Base-by-base conservation (phyloP, 2,329 filamentous ascomycete genomes). In the Aspergillus jensenii region DNA sequence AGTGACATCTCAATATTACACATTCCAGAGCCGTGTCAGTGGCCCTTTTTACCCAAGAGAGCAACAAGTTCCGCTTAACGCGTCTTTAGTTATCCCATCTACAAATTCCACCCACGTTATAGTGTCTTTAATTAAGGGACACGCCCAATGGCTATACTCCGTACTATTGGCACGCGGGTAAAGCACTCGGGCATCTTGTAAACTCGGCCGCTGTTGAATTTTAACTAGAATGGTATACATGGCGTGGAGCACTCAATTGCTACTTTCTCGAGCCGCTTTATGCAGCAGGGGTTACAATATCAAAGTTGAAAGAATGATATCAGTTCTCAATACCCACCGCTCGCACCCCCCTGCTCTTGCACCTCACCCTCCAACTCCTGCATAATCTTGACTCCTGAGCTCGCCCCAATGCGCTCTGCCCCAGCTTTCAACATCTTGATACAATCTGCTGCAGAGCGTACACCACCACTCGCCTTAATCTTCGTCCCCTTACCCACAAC, bases 401-500 rank as follows among this genome's bases (percentile, higher is more conserved):
- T 85, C 5, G 82, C 81, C 7, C 84, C 84, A 60, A 87, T 74
- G 40, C 84, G 75, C 41, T 76, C 78, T 1, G 84, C 84, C 1
- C 84, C 84, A 2, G 81, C 80, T 64, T 81, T 78, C 25, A 86
- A 65, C 82, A 87, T 85, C 62, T 71, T 74, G 46, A 80, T 64
- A 57, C 80, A 81, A 59, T 83, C 81, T 48, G 76, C 77, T 19
- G 81, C 67, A 17, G 77, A 79, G 61, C 81, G 73, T 1, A 87
- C 75, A 0, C 83, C 84, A 3, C 84, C 84, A 59, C 81, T 84
- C 7, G 84, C 84, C 70, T 87, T 86, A 46, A 87, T 82, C 55
- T 79, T 73, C 73, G 82, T 65, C 50, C 69, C 64, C 61, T 69
- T 62, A 56, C 74, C 75, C n/a, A 82, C 64, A 31, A 67, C 37